These are phyloP conservation scores for Candolleomyces eurysporus DNA, from an alignment of 768 basidiomycete species.

Conservation along the genomic window DNA sequence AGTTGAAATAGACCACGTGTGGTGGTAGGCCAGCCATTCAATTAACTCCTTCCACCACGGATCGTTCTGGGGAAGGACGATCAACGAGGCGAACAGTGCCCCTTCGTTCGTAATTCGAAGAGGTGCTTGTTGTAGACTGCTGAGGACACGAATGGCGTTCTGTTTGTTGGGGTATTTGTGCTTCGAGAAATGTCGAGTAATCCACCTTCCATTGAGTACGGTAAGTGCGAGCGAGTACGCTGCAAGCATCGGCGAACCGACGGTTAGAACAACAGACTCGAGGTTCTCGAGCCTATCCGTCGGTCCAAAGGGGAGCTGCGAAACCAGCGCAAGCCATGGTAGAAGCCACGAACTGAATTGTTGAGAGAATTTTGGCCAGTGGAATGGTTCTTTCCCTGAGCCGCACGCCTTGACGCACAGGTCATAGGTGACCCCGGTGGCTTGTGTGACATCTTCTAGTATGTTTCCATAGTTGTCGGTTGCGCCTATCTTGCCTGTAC, in stretches of 20 bases:
- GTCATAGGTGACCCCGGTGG: slow-evolving; percentile 28
- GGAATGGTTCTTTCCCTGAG: slow-evolving; percentile 20
- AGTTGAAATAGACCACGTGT: slow-evolving; percentile 37
- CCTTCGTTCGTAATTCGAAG: slow-evolving; percentile 26
- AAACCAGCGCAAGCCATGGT: slow-evolving; percentile 47
- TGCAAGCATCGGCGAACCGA: slow-evolving; percentile 45
- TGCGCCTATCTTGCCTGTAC: slow-evolving; percentile 17
- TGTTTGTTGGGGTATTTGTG: slow-evolving; percentile 28
- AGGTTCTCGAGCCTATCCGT: slow-evolving; percentile 37
- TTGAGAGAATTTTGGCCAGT: slow-evolving; percentile 35
- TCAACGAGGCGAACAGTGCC: slow-evolving; percentile 24
- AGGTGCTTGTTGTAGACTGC: slow-evolving; percentile 41
- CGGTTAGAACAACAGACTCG: slow-evolving; percentile 37
- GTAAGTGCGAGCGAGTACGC: slow-evolving; percentile 44
- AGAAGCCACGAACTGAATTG: slow-evolving; percentile 45
- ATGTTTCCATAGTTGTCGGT: slow-evolving; percentile 26
- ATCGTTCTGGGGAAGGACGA: slow-evolving; percentile 31
- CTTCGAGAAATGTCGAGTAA: slow-evolving; percentile 28
- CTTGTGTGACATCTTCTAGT: slow-evolving; percentile 17
- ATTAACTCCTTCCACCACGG: slow-evolving; percentile 37
- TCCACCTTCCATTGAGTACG: slow-evolving; percentile 42
- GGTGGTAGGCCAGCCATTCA: slow-evolving; percentile 27
- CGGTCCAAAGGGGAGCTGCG: slow-evolving; percentile 49
- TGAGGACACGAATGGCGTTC: slow-evolving; percentile 33
- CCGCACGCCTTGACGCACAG: slow-evolving; percentile 29